phyloP scores from a whole-genome alignment of 2,329 filamentous ascomycete genomes.

The Lachnellula subtilissima region DNA sequence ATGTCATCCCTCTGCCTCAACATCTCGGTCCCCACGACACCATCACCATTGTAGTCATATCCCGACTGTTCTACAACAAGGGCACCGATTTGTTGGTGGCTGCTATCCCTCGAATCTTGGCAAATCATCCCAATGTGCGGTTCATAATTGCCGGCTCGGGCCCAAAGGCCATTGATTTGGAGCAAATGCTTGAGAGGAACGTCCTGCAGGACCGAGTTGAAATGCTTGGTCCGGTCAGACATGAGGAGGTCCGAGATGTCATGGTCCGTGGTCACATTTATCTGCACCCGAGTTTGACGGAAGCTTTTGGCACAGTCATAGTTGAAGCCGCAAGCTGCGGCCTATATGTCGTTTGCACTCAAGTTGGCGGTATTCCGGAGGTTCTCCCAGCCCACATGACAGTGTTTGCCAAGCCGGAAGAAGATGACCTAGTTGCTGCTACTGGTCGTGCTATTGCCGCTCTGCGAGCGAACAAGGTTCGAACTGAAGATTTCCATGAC shows the following conservation, averaged over 20 bases:
- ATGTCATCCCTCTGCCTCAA: constrained; percentile 48
- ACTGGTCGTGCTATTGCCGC: constrained; percentile 86
- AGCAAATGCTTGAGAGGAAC: constrained; percentile 96
- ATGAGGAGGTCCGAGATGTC: constrained; percentile 94
- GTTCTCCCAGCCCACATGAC: constrained; percentile 97
- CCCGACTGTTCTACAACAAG: constrained; percentile 97
- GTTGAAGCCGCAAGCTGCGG: constrained; percentile 96
- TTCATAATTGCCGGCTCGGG: constrained; percentile 97
- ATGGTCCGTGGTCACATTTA: constrained; percentile 98
- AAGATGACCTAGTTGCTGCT: constrained; percentile 87
- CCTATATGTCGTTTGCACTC: constrained; percentile 92
- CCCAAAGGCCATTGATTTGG: constrained; percentile 93
- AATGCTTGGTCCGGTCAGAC: constrained; percentile 84
- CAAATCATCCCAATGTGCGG: constrained; percentile 83
- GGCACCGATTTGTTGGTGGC: constrained; percentile 96
- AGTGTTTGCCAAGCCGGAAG: constrained; percentile 92
- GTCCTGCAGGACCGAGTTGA: constrained; percentile 91
- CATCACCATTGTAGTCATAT: constrained; percentile 96
- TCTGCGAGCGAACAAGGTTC: constrained; percentile 77
- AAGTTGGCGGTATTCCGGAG: constrained; percentile 94
- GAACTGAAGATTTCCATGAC: constrained; percentile 91
- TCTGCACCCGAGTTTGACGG: constrained; percentile 88
- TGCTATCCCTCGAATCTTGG: constrained; percentile 86
- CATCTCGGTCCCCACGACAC: constrained; percentile 76
- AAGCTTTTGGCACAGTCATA: constrained; percentile 96